A percentile compares a stretch with the other conserved stretches of the same genome.
phyloP scores from a whole-genome alignment of 345 rosid species.

The Eucalyptus paniculata region DNA sequence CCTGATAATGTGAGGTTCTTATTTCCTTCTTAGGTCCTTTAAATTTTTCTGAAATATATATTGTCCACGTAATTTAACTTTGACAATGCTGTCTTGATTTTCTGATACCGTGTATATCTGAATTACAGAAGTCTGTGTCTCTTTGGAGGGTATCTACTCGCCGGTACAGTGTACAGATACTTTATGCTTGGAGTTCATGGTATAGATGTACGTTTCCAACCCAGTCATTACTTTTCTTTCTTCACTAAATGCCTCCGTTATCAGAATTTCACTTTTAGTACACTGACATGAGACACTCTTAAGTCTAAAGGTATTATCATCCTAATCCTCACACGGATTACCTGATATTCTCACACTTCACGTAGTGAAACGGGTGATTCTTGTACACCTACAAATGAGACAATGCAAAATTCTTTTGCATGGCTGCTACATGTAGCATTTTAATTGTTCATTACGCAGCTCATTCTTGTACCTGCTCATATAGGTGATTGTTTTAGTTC shows the following conservation, averaged over 20 bases:
- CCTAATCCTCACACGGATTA: not conserved
- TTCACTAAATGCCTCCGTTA: not conserved
- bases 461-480: not conserved
- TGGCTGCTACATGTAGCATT: not conserved
- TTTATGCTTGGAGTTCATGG: constrained; percentile 62
- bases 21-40: not conserved
- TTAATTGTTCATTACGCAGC: not conserved
- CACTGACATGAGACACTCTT: not conserved
- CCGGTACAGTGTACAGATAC: constrained; percentile 60
- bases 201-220: constrained; percentile 41
- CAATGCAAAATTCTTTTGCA: not conserved
- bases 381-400: not conserved
- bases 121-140: constrained; percentile 50
- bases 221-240: not conserved
- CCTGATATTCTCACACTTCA: not conserved
- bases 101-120: not conserved
- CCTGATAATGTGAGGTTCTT: constrained; percentile 34
- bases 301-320: not conserved
- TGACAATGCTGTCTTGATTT: not conserved
- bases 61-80: not conserved
- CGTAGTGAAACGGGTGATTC: not conserved
- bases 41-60: not conserved
- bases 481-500: not conserved
- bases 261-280: not conserved
- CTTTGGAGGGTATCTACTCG: constrained; percentile 74